A percentile compares a stretch with the other conserved stretches of the same genome.
These are phyloP conservation scores for Stachybotrys elegans DNA, from an alignment of 2,329 filamentous ascomycete species.

Conservation along the genomic window DNA sequence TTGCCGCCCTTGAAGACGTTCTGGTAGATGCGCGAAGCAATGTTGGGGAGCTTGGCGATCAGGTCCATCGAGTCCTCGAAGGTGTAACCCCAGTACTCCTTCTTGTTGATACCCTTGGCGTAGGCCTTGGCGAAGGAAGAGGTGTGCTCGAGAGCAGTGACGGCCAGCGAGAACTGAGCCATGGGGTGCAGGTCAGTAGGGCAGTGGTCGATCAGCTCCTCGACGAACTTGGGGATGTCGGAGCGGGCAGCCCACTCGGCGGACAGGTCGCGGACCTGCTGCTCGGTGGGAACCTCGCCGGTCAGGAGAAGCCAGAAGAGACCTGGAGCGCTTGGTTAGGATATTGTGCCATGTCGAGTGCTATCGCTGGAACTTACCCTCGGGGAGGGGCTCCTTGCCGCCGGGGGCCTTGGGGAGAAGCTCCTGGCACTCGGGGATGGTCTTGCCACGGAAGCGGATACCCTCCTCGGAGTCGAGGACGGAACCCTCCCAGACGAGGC, in stretches of 20 bases:
- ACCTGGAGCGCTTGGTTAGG: constrained; percentile 43
- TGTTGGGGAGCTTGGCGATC: constrained; percentile 98
- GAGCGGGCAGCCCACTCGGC: constrained; percentile 98
- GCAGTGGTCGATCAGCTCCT: constrained; percentile 99
- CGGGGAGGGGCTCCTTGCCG: constrained; percentile 93
- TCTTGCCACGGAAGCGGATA: constrained; percentile 99
- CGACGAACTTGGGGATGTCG: constrained; percentile 94
- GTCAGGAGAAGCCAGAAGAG: constrained; percentile 99
- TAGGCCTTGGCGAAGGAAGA: constrained; percentile 98
- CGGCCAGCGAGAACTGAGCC: constrained; percentile 97
- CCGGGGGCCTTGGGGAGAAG: constrained; percentile 95
- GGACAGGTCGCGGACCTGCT: constrained; percentile 96
- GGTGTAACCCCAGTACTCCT: constrained; percentile 99
- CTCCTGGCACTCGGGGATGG: constrained; percentile 97
- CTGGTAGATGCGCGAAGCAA: constrained; percentile 98
- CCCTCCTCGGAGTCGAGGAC: constrained; percentile 98
- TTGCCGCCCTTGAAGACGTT: constrained; percentile 99
- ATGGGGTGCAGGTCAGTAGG: constrained; percentile 98
- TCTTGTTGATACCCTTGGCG: constrained; percentile 98
- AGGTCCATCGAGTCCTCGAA: constrained; percentile 99
- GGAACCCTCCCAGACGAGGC: constrained; percentile 97
- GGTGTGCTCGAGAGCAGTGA: constrained; percentile 97
- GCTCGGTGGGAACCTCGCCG: constrained; percentile 93
- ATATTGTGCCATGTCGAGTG: neutral
- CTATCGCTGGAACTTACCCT: constrained; percentile 53